phyloP scores from a whole-genome alignment of 768 basidiomycete species.

The Suillus placidus region DNA sequence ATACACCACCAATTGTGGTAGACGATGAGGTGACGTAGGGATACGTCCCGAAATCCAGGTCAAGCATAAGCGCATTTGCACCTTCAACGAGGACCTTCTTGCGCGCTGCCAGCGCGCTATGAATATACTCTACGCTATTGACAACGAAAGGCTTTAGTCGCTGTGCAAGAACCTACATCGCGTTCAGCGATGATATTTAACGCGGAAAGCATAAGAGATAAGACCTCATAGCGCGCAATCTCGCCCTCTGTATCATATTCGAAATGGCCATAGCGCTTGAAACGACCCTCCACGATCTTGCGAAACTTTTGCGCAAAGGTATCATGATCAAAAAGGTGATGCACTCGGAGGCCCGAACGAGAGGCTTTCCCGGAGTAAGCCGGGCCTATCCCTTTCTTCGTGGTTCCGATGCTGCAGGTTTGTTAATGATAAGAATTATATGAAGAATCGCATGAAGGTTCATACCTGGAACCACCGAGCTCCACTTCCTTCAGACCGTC shows the following conservation, averaged over 20 bases:
- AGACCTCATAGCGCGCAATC: conserved; percentile 88
- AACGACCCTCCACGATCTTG: conserved; percentile 92
- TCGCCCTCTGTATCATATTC: conserved; percentile 99
- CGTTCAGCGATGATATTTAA: neutral
- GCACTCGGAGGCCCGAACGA: conserved; percentile 91
- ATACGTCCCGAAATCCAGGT: conserved; percentile 97
- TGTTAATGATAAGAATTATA: neutral
- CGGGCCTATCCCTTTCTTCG: conserved; percentile 97
- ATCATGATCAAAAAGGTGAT: conserved; percentile 90
- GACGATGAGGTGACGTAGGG: conserved; percentile 96
- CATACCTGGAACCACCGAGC: conserved; percentile 82
- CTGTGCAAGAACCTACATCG: conserved; percentile 71
- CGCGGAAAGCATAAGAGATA: neutral
- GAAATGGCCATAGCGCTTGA: conserved; percentile 97
- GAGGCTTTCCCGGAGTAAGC: conserved; percentile 98
- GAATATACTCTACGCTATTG: conserved; percentile 86
- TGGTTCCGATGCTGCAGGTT: conserved; percentile 84
- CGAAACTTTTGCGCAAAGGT: conserved; percentile 92
- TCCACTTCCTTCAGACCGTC: conserved; percentile 98
- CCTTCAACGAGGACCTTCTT: conserved; percentile 94
- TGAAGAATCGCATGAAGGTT: conserved; percentile 12
- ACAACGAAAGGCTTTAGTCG: conserved; percentile 86
- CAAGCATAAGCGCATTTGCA: conserved; percentile 98
- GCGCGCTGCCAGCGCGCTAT: conserved; percentile 70
- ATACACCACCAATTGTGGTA: conserved; percentile 93